Base-by-base conservation (phyloP, 2,329 filamentous ascomycete species). In the Phoma herbarum region DNA sequence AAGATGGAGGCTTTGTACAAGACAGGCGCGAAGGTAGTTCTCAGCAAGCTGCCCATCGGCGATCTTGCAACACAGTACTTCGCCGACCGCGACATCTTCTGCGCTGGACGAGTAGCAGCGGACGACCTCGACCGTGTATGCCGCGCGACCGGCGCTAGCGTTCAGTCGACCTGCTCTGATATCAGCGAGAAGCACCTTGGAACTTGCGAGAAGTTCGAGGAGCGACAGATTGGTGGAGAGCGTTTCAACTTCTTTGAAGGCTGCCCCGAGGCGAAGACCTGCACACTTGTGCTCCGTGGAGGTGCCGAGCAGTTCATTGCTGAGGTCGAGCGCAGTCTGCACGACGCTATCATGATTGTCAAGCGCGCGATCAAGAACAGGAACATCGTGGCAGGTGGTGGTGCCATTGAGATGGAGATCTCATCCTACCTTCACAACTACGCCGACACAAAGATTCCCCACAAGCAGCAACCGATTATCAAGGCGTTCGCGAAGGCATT, bases 271-370 rank as follows among this genome's bases (percentile, higher is more conserved):
- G 94, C 95, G 65, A 97, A 96, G 86, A 98, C 95, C 1, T 99
- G 95, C 85, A 99, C 95, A 10, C 84, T 99, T 20, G 88, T 99
- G 39, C 89, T 99, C 63, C 91, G 95, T 75, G 95, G 95, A 73
- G 95, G 95, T 66, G 95, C 95, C 33, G 95, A 99, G 83, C 95
- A 99, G 79, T 99, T 99, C 82, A 99, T 99, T 71, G 95, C 95
- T 58, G 95, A 99, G 79, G 95, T 97, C 1, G 95, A 99, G 84
- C 91, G 95, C 65, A 97, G 92, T 75, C 86, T 99, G 67, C 95
- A 99, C 84, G 95, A 99, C 74, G 95, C 95, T 70, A 98, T 99
- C 80, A 99, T 99, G 95, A 97, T 99, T 73, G 95, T 99, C 75
- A 98, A 98, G 87, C 93, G 96, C 62, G 92, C 95, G 26, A 92